Conservation (phyloP, 2,329 filamentous ascomycete genomes). For the Calonectria montana region DNA sequence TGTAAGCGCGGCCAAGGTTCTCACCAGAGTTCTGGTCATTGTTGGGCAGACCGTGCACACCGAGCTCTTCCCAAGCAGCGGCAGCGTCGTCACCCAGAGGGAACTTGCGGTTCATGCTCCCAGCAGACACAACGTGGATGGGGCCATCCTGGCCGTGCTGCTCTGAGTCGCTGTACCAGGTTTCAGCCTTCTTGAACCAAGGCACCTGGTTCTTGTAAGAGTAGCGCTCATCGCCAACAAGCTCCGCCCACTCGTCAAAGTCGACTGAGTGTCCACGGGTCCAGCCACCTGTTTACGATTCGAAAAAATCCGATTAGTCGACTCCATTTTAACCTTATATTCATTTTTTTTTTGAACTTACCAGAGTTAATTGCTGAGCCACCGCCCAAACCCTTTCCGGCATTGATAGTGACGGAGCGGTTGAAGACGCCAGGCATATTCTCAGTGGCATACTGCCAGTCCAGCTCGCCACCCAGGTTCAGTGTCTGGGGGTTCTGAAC, state of each 20-base stretch:
- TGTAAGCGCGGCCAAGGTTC: slow-evolving; percentile 48
- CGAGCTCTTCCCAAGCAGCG: slow-evolving; percentile 55
- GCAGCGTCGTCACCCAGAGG: slow-evolving; percentile 50
- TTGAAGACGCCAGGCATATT: slow-evolving; percentile 42
- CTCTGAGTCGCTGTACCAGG: slow-evolving; percentile 44
- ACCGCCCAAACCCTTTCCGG: slow-evolving; percentile 51
- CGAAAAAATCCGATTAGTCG: not conserved
- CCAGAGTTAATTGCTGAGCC: slow-evolving; percentile 23
- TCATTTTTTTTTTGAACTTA: not conserved
- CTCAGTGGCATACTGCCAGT: slow-evolving; percentile 50
- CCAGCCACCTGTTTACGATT: slow-evolving; percentile 46
- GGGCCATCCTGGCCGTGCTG: slow-evolving; percentile 54
- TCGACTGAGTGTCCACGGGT: slow-evolving; percentile 56
- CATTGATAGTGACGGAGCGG: slow-evolving; percentile 40
- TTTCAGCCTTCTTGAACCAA: slow-evolving; percentile 57
- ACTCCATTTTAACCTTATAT: not conserved
- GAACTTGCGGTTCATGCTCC: slow-evolving; percentile 48
- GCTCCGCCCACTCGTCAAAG: slow-evolving; percentile 56
- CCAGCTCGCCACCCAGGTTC: slow-evolving; percentile 46
- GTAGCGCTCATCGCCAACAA: slow-evolving; percentile 54
- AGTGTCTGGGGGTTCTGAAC: slow-evolving; percentile 33
- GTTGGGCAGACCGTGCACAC: slow-evolving; percentile 42
- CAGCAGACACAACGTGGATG: slow-evolving; percentile 46
- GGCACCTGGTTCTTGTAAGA: slow-evolving; percentile 57
- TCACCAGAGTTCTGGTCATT: slow-evolving; percentile 44